Base-by-base conservation (phyloP, 2,329 filamentous ascomycete genomes). In the Orbilia blumenaviensis region DNA sequence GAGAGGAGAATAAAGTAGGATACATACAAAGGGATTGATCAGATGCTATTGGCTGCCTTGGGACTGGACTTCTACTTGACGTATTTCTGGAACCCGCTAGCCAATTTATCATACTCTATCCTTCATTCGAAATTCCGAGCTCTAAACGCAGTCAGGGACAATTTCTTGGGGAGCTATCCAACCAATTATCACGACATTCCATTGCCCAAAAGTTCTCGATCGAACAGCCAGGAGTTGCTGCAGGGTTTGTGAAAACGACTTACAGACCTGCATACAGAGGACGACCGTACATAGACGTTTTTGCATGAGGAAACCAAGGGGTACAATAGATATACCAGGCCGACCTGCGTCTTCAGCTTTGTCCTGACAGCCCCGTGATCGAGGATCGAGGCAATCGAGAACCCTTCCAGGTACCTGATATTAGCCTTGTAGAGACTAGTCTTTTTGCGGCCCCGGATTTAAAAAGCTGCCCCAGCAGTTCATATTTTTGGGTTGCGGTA, bases 151-250 rank as follows among this genome's bases (percentile, higher is more conserved):
- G 72, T 54, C 72, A 76, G 64, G 72, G 72, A 76, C 72, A 69
- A 61, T 67, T 48, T 54, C 63, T 68, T 62, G 42, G 29, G 52
- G 44, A 44, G 46, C 71, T 56, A 32, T 23, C 50, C 60, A 36
- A 34, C 64, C 72, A 58, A 64, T 69, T 54, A 76, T 68, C 64
- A 68, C 64, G 64, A 64, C 72, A 76, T 76, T 76, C 72, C 72
- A 75, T 75, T 76, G 58, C 72, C 48, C 60, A 63, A 56, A 64
- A 38, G 72, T 76, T 76, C 64, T 68, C 63, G 71, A 64, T 68
- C 63, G 71, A 64, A 67, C 36, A 75, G 72, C 72, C 64, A 76
- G 72, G 72, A 76, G 72, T 66, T 68, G 71, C 71, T 61, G 71
- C 71, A 75, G 58, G 71, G 71, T 64, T 56, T 62, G 62, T 67